Percentiles rank a stretch among this genome's conserved stretches.
phyloP scores from a whole-genome alignment of 2,329 filamentous ascomycete species.

The Cryoendolithus antarcticus region DNA sequence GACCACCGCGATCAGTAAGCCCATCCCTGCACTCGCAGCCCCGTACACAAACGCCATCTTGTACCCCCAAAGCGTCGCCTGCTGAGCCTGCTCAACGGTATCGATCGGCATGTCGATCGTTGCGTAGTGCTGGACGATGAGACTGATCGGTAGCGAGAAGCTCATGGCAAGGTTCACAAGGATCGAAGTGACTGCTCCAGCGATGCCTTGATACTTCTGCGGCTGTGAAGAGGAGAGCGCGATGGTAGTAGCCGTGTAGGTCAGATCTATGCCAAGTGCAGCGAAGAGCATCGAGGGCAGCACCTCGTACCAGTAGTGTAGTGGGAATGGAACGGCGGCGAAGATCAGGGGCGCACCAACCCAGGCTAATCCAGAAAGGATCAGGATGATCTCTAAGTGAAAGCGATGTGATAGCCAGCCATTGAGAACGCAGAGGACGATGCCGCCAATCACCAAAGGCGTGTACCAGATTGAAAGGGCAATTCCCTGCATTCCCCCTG shows the following conservation, averaged over 20 bases:
- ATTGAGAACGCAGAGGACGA: conserved; percentile 19
- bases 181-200: conserved; percentile 23
- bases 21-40: conserved; percentile 17
- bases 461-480: conserved; percentile 22
- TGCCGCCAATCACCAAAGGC: conserved; percentile 23
- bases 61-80: conserved; percentile 8
- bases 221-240: conserved; percentile 21
- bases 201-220: conserved; percentile 20
- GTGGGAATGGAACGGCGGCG: conserved; percentile 18
- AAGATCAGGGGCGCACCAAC: conserved; percentile 23
- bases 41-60: conserved; percentile 20
- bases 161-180: conserved; percentile 25
- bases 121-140: conserved; percentile 13
- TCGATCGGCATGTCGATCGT: not conserved
- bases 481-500: conserved; percentile 12
- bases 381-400: conserved; percentile 16
- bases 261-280: conserved; percentile 24
- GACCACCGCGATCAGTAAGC: conserved; percentile 8
- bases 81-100: not conserved
- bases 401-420: conserved; percentile 18
- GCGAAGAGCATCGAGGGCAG: conserved; percentile 26
- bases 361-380: conserved; percentile 22
- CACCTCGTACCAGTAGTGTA: conserved; percentile 23
- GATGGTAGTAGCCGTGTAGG: conserved; percentile 23
- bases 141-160: conserved; percentile 22